Evolutionary conservation across 1,139 yeast genomes (phyloP), one percentile per base, ranked within the genome.

Genomic region (Saccharomycopsis hybrid): DNA sequence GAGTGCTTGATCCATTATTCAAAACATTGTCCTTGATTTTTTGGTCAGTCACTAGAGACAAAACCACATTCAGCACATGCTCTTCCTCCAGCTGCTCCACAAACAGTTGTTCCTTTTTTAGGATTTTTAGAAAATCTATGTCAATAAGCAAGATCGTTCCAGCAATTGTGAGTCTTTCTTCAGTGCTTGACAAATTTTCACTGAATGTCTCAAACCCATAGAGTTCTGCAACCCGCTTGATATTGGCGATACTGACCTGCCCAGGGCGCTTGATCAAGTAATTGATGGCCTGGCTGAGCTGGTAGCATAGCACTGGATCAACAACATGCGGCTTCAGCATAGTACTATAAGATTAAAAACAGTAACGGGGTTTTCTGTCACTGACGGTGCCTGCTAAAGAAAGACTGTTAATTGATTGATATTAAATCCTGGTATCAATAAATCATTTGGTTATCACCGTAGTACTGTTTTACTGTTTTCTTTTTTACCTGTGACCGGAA

Each of bases 141-240:
- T 53, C 56, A 13, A 53, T 48, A 27, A 53, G 39, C 9, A 51
- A 27, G 5, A 52, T 46, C 9, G 35, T 13, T 3, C 56, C 56
- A 36, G 54, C 54, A 9, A 53, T 48, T 2, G 56, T 49, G 18
- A 53, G 33, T 37, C 52, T 49, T 18, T 53, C 50, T 24, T 30
- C 24, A 8, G 27, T 31, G 25, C 32, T 18, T 18, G 43, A 39
- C 18, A 39, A 5, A 5, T 31, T 25, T 11, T 50, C 53, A 4
- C 41, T 41, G 36, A 52, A 44, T 5, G 54, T 49, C 18, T 51
- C 55, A 42, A 53, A 51, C 28, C 48, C 52, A 46, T 48, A 49
- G 18, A 47, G 32, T 36, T 53, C 50, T 5, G 50, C 48, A 9
- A 53, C 18, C 30, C 54, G 35, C 27, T 43, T 38, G 18, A 51